Percentiles rank a stretch among this genome's conserved stretches.
phyloP scores from a whole-genome alignment of 164 flowering plant genomes.

The Aristolochia californica region DNA sequence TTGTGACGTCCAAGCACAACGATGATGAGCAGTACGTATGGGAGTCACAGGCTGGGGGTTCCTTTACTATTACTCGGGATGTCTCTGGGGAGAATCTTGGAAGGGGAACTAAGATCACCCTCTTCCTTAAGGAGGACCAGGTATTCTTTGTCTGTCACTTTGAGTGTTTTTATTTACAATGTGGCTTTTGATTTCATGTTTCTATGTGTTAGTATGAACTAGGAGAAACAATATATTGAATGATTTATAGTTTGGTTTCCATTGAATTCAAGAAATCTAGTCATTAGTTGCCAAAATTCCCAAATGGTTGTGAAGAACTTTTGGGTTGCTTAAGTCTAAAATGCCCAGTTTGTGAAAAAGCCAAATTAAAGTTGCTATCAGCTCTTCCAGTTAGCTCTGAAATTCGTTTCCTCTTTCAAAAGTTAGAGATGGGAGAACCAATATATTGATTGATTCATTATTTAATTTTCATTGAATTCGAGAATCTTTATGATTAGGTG shows the following conservation, averaged over 20 bases:
- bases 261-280: background rate
- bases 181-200: background rate
- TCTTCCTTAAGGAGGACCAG: constrained; percentile 55
- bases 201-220: background rate
- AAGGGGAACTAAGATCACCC: constrained; percentile 46
- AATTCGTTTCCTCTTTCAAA: background rate
- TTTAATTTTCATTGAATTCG: background rate
- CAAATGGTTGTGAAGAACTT: background rate
- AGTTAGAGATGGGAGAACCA: background rate
- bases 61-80: constrained; percentile 40
- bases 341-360: too few species aligned
- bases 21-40: constrained; percentile 53
- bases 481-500: background rate
- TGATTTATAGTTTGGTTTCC: background rate
- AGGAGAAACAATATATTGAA: background rate
- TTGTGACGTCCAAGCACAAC: constrained; percentile 51
- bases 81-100: constrained; percentile 34
- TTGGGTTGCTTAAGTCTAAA: background rate
- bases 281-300: too few species aligned
- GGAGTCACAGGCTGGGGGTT: constrained; percentile 54
- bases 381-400: too few species aligned
- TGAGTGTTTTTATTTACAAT: background rate
- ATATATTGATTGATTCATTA: too few species aligned
- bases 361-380: too few species aligned
- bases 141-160: constrained; percentile 2